Base-by-base conservation (phyloP, 768 basidiomycete species). In the Russula brevipes region DNA sequence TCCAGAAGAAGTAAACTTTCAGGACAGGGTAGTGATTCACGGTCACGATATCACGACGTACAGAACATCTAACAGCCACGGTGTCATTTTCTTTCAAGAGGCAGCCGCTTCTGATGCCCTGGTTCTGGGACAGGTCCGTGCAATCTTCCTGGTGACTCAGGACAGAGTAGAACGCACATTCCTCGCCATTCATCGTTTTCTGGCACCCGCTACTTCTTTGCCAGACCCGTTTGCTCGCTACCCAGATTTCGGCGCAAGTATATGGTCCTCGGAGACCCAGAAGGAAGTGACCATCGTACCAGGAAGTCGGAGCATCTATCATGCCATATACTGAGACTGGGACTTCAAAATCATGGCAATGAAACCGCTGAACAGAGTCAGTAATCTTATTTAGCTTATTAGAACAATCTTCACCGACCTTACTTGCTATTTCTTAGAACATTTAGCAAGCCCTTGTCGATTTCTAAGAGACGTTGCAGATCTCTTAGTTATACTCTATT, bases 71-170 rank as follows among this genome's bases (percentile, higher is more conserved):
- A 30, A 57, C n/a, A 57, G 16, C 6, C 56, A 57, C 19, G 19
- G 56, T 45, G 46, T 49, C 14, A 38, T 57, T 47, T 57, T 57
- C 46, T 57, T 57, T 11, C 56, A 47, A 38, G 56, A 31, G 4
- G 30, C 4, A 24, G 5, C 3, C 4, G 12, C 5, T 45, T 14
- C 44, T 3, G 5, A 17, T 31, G 16, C 54, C 30, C 54, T 56
- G 7, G 54, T 56, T 11, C 54, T 16, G 10, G 54, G 41, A 42
- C 31, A 33, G 2, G 30, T 56, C 31, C 54, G 30, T 9, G 31
- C 39, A 16, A 56, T 56, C 19, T 56, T 56, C 54, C 42, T n/a
- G 24, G 31, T 56, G 54, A n/a, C n/a, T n/a, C 54, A 55, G 54
- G 52, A 38, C 33, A 38, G 24, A 4, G 8, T n/a, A 11, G 14